Evolutionary conservation across 2,329 filamentous ascomycete species (phyloP).

Genomic region (Monilinia laxa): DNA sequence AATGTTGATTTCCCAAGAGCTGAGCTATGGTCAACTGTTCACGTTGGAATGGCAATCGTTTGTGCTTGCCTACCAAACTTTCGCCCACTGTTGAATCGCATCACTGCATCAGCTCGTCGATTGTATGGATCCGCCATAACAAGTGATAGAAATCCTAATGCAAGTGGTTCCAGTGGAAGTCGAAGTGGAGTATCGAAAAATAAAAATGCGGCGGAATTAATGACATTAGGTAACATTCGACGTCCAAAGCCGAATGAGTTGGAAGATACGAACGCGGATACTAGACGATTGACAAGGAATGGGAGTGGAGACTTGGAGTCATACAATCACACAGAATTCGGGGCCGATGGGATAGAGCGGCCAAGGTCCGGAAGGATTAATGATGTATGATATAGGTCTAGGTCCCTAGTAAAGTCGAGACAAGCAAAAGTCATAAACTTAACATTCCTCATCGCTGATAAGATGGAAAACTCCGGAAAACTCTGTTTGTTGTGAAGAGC

Average conservation of each 20-base stretch:
- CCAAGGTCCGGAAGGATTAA: neutral
- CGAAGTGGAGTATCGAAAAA: constrained; percentile 14
- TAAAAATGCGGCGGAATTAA: constrained; percentile 3
- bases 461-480: neutral
- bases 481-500: neutral
- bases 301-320: constrained; percentile 13
- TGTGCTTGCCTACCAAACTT: constrained; percentile 26
- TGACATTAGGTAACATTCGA: constrained; percentile 6
- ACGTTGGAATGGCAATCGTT: constrained; percentile 26
- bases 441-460: neutral
- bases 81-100: constrained; percentile 23
- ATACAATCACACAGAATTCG: neutral
- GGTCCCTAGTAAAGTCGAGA: neutral
- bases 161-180: constrained; percentile 6
- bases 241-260: neutral
- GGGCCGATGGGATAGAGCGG: neutral
- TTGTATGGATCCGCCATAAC: constrained; percentile 16
- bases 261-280: constrained; percentile 17
- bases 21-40: constrained; percentile 26
- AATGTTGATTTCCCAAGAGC: constrained; percentile 25
- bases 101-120: constrained; percentile 15
- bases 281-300: constrained; percentile 10
- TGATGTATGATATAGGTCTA: neutral
- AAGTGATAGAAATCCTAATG: neutral
- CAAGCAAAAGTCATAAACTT: neutral